Evolutionary conservation across 1,284 basidiomycete species (phyloP).

Genomic region (Malassezia sp.): DNA sequence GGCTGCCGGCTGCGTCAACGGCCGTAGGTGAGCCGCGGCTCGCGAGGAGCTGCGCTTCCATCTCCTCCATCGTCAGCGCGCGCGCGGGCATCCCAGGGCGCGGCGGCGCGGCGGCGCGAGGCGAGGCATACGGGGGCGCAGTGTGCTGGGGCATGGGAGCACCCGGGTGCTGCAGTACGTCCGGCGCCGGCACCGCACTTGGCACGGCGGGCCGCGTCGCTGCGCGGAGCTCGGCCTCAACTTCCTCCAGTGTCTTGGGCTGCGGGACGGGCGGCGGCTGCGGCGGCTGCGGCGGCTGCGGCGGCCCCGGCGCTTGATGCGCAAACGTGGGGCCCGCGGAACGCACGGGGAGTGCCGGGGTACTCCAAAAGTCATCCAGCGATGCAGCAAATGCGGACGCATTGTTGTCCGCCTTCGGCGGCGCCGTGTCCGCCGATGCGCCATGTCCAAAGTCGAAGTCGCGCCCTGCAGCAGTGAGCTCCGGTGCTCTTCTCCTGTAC

Average conservation of each 20-base stretch:
- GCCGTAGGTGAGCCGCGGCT: neutral
- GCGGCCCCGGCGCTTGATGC: conserved; percentile 14
- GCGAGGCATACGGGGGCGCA: neutral
- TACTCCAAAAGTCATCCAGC: conserved; percentile 43
- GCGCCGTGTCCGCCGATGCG: neutral
- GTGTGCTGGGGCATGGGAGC: neutral
- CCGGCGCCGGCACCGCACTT: conserved; percentile 20
- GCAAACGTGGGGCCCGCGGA: conserved; percentile 17
- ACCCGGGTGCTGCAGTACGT: conserved; percentile 9
- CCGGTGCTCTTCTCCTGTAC: too few relatives aligned
- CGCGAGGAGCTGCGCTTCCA: conserved; percentile 65
- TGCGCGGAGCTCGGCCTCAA: conserved; percentile 47
- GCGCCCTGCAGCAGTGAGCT: too few relatives aligned
- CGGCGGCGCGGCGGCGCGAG: conserved; percentile 5
- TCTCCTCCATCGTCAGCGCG: conserved; percentile 73
- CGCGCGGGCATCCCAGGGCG: conserved; percentile 28
- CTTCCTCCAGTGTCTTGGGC: conserved; percentile 43
- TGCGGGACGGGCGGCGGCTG: conserved; percentile 22
- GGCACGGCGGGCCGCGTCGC: conserved; percentile 15
- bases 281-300: conserved; percentile 18
- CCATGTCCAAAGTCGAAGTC: conserved; percentile 73
- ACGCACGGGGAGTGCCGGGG: conserved; percentile 26
- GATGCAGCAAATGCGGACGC: conserved; percentile 37
- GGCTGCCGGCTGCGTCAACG: neutral
- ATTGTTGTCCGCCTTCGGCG: conserved; percentile 18